phyloP scores from a whole-genome alignment of 169 alveolate species.

The Cryptosporidium bovis region DNA sequence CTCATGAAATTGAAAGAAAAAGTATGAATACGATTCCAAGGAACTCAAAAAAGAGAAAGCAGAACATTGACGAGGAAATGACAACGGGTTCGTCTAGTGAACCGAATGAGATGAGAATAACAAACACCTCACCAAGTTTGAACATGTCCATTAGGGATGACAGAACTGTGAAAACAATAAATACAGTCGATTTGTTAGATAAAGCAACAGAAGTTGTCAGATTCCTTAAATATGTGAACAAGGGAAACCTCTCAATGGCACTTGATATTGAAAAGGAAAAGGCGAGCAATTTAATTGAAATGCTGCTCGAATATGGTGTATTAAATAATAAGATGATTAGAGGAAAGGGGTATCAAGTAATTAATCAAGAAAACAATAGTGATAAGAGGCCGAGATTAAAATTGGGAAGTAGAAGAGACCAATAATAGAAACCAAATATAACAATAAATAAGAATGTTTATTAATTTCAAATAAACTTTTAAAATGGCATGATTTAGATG shows the following conservation, averaged over 20 bases:
- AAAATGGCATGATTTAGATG: slow-evolving; percentile 26
- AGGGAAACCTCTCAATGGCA: slow-evolving; percentile 71
- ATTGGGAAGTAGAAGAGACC: neutral
- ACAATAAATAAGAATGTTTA: slow-evolving; percentile 11
- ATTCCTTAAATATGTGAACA: slow-evolving; percentile 63
- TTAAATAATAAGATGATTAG: neutral
- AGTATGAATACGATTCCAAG: neutral
- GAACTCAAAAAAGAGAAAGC: neutral
- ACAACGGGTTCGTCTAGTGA: slow-evolving; percentile 24
- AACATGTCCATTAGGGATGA: slow-evolving; percentile 29
- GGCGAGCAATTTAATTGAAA: slow-evolving; percentile 46
- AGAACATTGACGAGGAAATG: slow-evolving; percentile 18
- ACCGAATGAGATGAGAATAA: neutral
- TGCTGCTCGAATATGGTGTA: slow-evolving; percentile 36
- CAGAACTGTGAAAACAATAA: slow-evolving; percentile 44
- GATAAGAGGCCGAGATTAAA: slow-evolving; percentile 23
- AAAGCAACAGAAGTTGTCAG: slow-evolving; percentile 57
- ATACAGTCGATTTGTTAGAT: slow-evolving; percentile 32
- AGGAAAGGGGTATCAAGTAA: slow-evolving; percentile 52
- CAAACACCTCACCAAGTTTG: neutral
- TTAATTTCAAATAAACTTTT: slow-evolving; percentile 57
- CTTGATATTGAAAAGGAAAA: slow-evolving; percentile 68
- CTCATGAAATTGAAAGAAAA: neutral
- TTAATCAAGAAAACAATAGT: neutral
- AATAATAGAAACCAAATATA: slow-evolving; percentile 5